phyloP scores from a whole-genome alignment of 1,284 basidiomycete genomes.

The Butyriboletus regius region DNA sequence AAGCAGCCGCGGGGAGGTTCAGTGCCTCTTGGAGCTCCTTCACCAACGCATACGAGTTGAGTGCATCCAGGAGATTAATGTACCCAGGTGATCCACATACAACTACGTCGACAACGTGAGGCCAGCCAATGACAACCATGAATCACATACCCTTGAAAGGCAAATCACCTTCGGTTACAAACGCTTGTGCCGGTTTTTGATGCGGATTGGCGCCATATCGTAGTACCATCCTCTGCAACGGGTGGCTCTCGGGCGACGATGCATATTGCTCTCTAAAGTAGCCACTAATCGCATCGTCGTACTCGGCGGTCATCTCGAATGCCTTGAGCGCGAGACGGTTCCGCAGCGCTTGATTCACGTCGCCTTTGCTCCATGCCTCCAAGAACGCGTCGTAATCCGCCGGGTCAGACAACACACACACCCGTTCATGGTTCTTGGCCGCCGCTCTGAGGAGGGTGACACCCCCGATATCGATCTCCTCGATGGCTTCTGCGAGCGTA shows the following conservation, averaged over 20 bases:
- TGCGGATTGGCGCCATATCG: conserved; percentile 98
- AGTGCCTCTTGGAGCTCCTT: conserved; percentile 86
- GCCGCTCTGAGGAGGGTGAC: conserved; percentile 96
- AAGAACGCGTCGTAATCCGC: conserved; percentile 86
- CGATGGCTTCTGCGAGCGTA: conserved; percentile 86
- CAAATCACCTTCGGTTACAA: conserved; percentile 80
- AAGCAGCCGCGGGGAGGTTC: conserved; percentile 87
- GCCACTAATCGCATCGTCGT: conserved; percentile 91
- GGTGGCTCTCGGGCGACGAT: conserved; percentile 64
- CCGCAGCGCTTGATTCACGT: conserved; percentile 65
- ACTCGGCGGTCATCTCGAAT: conserved; percentile 90
- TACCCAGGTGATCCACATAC: conserved; percentile 94
- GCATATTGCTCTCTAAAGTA: conserved; percentile 98
- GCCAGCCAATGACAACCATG: background rate
- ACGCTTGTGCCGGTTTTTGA: conserved; percentile 97
- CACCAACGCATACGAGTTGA: conserved; percentile 95
- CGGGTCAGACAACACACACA: conserved; percentile 88
- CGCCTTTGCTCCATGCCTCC: conserved; percentile 64
- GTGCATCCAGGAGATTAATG: conserved; percentile 97
- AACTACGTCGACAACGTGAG: conserved; percentile 41
- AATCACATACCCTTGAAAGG: conserved; percentile 78
- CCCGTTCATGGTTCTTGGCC: conserved; percentile 95
- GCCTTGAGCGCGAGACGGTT: conserved; percentile 91
- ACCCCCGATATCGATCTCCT: conserved; percentile 98
- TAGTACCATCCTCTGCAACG: conserved; percentile 78